Evolutionary conservation across 345 rosid genomes (phyloP).

Genomic region (Psidium guajava): DNA sequence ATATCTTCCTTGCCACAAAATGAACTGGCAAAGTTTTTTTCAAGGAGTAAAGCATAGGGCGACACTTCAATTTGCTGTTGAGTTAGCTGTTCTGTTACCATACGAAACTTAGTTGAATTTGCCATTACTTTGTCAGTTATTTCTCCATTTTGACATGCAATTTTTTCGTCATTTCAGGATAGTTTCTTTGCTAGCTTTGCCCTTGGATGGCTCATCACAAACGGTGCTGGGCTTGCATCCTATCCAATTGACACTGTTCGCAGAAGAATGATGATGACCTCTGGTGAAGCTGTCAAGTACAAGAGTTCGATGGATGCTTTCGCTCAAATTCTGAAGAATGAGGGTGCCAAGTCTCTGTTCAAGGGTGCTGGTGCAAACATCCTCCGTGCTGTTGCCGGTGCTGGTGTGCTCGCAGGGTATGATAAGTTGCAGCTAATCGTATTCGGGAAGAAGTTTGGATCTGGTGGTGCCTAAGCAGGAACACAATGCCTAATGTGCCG

Average conservation of each 20-base stretch:
- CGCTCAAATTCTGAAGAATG: slow-evolving; percentile 26
- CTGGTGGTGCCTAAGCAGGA: slow-evolving; percentile 10
- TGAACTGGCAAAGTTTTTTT: not conserved
- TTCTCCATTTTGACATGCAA: not conserved
- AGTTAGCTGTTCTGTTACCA: no score
- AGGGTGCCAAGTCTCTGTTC: slow-evolving; percentile 27
- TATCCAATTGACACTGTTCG: slow-evolving; percentile 34
- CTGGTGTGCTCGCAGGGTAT: slow-evolving; percentile 35
- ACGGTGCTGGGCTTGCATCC: slow-evolving; percentile 28
- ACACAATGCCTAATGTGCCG: not conserved
- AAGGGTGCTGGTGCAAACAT: slow-evolving; percentile 37
- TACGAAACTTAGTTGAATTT: no score
- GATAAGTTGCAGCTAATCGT: slow-evolving; percentile 29
- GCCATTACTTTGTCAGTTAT: no score
- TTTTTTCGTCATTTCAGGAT: slow-evolving; percentile 12
- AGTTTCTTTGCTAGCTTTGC: slow-evolving; percentile 31
- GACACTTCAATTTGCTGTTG: no score
- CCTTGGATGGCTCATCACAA: slow-evolving; percentile 27
- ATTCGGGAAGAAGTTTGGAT: slow-evolving; percentile 27
- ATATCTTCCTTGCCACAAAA: not conserved
- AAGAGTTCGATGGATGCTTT: slow-evolving; percentile 24
- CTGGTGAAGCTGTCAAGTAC: slow-evolving; percentile 32
- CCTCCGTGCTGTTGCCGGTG: slow-evolving; percentile 26
- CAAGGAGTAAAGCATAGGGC: not conserved
- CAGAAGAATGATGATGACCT: slow-evolving; percentile 44